Base-by-base conservation (phyloP, 768 basidiomycete genomes). In the Kwoniella pini region DNA sequence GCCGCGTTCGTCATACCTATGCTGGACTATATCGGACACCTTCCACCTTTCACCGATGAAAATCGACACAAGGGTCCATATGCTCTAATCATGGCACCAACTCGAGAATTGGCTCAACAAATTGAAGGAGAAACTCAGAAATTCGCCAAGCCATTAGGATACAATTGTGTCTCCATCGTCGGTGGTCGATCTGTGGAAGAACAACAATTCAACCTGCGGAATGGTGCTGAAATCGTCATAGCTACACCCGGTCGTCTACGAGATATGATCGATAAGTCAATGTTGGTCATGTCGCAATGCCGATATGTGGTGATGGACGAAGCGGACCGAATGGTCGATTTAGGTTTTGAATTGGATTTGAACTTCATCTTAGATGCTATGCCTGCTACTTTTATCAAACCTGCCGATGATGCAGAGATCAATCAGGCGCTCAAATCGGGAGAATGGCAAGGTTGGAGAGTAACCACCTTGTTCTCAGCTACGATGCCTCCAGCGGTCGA, bases 221-320 rank as follows among this genome's bases (percentile, higher is more conserved):
- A 96, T 70, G 96, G 96, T 53, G 96, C 95, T 0, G 94, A 99
- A 71, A 98, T 99, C 63, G 89, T 99, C 72, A 97, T 99, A 62
- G 96, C 96, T 24, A 98, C 96, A 0, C 96, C 96, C 11, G 96
- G 96, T 81, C 93, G 96, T 80, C 83, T 99, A 17, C 96, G 96
- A 79, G 96, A 98, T 75, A 91, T 97, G 56, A 88, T 99, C 62
- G 95, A 99, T 80, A 87, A 93, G 21, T 90, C 89, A 77, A 91
- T 98, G 45, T 83, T 99, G 42, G 96, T 99, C 19, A 84, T 99
- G 43, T 89, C 90, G 6, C 96, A 99, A 79, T 98, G 96, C 79
- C 91, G 91, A 1, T 98, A 99, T 74, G 88, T 99, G 60, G 95
- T 99, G 67, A 96, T 99, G 96, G 96, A 99, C 77, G 96, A 99